Evolutionary conservation across 108 stramenopile species (phyloP), one percentile per base, ranked within the genome.

Genomic region (Licmophora abbreviata): DNA sequence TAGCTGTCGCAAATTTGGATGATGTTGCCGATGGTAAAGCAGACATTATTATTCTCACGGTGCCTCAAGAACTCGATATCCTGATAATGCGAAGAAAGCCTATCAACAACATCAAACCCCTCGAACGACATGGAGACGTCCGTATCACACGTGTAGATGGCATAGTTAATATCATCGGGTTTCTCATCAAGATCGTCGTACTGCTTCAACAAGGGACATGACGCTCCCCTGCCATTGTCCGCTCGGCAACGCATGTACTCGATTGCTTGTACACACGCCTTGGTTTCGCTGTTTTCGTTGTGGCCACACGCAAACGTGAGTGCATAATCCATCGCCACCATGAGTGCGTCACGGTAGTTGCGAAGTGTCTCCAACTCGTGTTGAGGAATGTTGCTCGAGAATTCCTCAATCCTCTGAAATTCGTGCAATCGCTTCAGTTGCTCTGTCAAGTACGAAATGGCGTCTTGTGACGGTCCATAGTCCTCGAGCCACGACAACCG

Each of bases 1-100:
- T 88, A 92, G 17, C 50, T 50, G 35, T 66, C 48, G 31, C 85
- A 87, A 41, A 85, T 85, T 53, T 92, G 90, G 23, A 84, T 45
- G 31, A 78, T 74, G 37, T 64, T 57, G 35, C 87, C 81, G 23
- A 92, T 59, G 55, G 75, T 73, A 60, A 88, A 59, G 61, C 83
- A 85, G 9, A 69, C 69, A 51, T 88, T 76, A 4, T 66, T 32
- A 18, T 21, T 45, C 22, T 46, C 58, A 1, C 58, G 53, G 36
- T 79, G 10, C 10, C 58, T 18, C 44, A 41, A 56, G 38, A 63
- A 75, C 22, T 34, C 48, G 10, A 73, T 44, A 31, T 41, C 9
- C 51, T 78, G 76, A 58, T 78, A 78, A 15, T 31, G 47, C 0
- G 64, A 61, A 1, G 53, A 23, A 25, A 52, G 29, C 24, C 15